A percentile compares a stretch with the other conserved stretches of the same genome.
Evolutionary conservation across 768 basidiomycete genomes (phyloP).

Genomic region (Cystofilobasidium macerans): DNA sequence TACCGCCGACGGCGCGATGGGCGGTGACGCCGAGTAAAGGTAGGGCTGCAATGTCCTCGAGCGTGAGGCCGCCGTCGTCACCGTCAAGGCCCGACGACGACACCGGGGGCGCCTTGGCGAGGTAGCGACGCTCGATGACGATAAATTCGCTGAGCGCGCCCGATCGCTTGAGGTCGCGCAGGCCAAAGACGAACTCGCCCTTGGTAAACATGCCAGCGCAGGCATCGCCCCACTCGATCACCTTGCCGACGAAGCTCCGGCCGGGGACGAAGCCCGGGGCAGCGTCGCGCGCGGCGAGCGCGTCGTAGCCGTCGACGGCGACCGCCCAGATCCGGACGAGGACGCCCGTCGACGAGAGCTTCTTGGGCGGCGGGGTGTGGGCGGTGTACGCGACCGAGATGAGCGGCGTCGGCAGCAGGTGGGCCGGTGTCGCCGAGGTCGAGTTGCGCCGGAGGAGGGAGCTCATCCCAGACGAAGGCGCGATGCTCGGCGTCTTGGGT

Average conservation of each 20-base stretch:
- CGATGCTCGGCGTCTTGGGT: background rate
- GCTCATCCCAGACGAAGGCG: conserved; percentile 6
- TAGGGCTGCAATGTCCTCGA: conserved; percentile 30
- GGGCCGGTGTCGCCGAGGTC: conserved; percentile 1
- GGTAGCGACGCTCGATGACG: conserved; percentile 28
- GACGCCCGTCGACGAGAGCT: conserved; percentile 27
- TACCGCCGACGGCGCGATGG: conserved; percentile 16
- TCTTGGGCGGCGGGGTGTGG: conserved; percentile 25
- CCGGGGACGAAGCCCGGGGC: conserved; percentile 32
- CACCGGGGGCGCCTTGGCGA: conserved; percentile 29
- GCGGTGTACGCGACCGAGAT: conserved; percentile 12
- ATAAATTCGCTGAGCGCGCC: conserved; percentile 30
- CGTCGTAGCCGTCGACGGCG: conserved; percentile 31
- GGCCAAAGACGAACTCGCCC: conserved; percentile 32
- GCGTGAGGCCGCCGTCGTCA: conserved; percentile 11
- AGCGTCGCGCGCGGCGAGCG: conserved; percentile 22
- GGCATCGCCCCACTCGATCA: conserved; percentile 29
- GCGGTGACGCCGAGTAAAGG: conserved; percentile 30
- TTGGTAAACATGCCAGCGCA: conserved; percentile 23
- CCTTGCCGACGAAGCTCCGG: conserved; percentile 31
- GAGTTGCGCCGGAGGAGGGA: conserved; percentile 6
- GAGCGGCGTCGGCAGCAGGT: conserved; percentile 12
- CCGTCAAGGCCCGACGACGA: background rate
- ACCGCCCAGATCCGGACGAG: conserved; percentile 32
- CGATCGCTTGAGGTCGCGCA: conserved; percentile 27